Conservation (phyloP, 2,329 filamentous ascomycete genomes). For the Lasiodiplodia gonubiensis region DNA sequence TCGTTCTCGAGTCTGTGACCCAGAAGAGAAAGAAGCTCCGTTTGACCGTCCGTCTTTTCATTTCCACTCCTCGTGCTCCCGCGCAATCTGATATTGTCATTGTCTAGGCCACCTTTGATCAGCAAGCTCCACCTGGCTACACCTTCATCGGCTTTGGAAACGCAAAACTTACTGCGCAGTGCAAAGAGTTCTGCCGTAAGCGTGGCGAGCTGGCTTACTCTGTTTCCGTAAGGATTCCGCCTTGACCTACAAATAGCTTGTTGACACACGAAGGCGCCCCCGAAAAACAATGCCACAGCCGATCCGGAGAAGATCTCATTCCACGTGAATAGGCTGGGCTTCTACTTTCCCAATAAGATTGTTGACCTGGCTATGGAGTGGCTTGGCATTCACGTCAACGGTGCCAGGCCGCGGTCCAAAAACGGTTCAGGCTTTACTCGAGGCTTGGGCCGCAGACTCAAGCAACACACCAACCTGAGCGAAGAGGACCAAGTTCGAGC, state of each 20-base stretch:
- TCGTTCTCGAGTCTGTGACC: slow-evolving; percentile 63
- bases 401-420: slow-evolving; percentile 29
- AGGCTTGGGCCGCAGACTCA: slow-evolving; percentile 34
- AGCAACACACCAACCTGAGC: neutral
- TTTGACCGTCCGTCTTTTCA: slow-evolving; percentile 49
- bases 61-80: slow-evolving; percentile 26
- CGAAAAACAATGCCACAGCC: slow-evolving; percentile 57
- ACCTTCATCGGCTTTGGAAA: slow-evolving; percentile 66
- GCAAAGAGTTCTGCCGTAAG: slow-evolving; percentile 64
- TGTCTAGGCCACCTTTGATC: slow-evolving; percentile 60
- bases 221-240: slow-evolving; percentile 61
- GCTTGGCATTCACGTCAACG: slow-evolving; percentile 48
- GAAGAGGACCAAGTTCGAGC: slow-evolving; percentile 58
- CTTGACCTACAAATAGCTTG: slow-evolving; percentile 30
- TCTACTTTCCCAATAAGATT: slow-evolving; percentile 66
- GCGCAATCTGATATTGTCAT: slow-evolving; percentile 40
- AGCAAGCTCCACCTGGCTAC: slow-evolving; percentile 64
- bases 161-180: slow-evolving; percentile 62
- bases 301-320: slow-evolving; percentile 61
- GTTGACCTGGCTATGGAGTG: slow-evolving; percentile 62
- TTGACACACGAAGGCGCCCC: slow-evolving; percentile 39
- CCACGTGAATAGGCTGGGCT: slow-evolving; percentile 66
- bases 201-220: slow-evolving; percentile 61
- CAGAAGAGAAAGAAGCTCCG: slow-evolving; percentile 66
- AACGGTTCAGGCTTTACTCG: slow-evolving; percentile 41